phyloP scores from a whole-genome alignment of 768 basidiomycete genomes.

The Tephrocybe sp. region DNA sequence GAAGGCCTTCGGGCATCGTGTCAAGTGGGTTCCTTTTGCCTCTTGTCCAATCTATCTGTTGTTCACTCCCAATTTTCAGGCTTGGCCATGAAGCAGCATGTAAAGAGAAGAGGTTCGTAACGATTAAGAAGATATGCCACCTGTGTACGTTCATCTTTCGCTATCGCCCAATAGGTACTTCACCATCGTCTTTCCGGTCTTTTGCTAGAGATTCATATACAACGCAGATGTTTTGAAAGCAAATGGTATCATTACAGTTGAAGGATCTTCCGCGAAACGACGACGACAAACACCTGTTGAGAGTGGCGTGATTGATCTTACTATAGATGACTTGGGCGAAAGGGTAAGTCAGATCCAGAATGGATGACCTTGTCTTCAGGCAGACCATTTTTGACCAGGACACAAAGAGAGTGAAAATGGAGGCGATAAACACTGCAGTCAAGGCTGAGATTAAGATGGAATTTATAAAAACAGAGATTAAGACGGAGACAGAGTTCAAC shows the following conservation, averaged over 20 bases:
- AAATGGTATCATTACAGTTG: not conserved
- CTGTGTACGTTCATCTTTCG: slow-evolving; percentile 8
- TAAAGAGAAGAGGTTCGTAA: slow-evolving; percentile 4
- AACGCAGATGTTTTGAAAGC: slow-evolving; percentile 4
- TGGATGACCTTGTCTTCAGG: not conserved
- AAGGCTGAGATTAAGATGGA: slow-evolving; percentile 1
- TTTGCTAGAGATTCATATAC: not conserved
- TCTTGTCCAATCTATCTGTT: not conserved
- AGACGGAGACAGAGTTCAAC: too few relatives aligned
- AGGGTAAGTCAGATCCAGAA: not conserved
- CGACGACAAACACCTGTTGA: not conserved
- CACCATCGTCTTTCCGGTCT: not conserved
- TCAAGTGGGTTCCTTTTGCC: not conserved
- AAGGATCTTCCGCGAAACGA: not conserved
- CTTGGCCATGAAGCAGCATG: slow-evolving; percentile 6
- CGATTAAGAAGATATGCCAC: slow-evolving; percentile 5
- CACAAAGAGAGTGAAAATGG: slow-evolving; percentile 2
- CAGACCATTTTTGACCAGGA: not conserved
- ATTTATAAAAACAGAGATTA: not conserved
- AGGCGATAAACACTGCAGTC: too few relatives aligned
- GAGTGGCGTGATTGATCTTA: slow-evolving; percentile 2
- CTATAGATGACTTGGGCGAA: not conserved
- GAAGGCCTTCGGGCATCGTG: slow-evolving; percentile 5
- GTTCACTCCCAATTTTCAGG: not conserved
- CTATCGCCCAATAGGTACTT: slow-evolving; percentile 7